A percentile compares a stretch with the other conserved stretches of the same genome.
Evolutionary conservation across 306 rosid genomes (phyloP).

Genomic region (Citrullus colocynthis): DNA sequence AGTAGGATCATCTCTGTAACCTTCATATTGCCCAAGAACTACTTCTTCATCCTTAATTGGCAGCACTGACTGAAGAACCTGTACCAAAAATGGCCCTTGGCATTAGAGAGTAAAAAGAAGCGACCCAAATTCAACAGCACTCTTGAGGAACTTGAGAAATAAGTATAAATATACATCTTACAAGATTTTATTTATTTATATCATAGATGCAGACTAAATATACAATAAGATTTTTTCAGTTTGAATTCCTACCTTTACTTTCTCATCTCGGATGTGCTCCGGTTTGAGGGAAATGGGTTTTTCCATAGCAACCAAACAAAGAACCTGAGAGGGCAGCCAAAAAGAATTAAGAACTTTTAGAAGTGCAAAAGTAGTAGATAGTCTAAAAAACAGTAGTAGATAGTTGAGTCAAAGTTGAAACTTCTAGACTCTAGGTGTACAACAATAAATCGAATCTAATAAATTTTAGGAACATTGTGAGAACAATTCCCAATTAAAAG

Average conservation of each 20-base stretch:
- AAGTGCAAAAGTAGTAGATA: background rate
- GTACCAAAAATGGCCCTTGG: slow-evolving; percentile 8
- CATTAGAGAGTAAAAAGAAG: background rate
- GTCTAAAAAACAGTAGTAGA: background rate
- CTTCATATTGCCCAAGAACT: slow-evolving; percentile 92
- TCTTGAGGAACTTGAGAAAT: background rate
- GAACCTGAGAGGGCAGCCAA: slow-evolving; percentile 39
- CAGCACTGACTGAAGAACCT: slow-evolving; percentile 89
- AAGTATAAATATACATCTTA: background rate
- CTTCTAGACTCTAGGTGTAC: background rate
- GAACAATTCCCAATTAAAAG: background rate
- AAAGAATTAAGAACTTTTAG: slow-evolving; percentile 2
- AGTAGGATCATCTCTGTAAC: slow-evolving; percentile 88
- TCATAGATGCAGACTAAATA: background rate
- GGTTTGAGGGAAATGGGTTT: slow-evolving; percentile 88
- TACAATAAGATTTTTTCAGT: background rate
- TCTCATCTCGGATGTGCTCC: slow-evolving; percentile 92
- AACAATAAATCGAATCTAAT: background rate
- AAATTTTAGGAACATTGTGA: background rate
- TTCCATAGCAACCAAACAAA: slow-evolving; percentile 96
- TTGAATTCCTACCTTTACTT: slow-evolving; percentile 64
- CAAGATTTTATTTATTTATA: background rate
- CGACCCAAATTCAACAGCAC: background rate
- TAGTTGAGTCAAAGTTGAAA: background rate
- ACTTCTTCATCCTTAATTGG: slow-evolving; percentile 77